These are phyloP conservation scores for Ceratocystiopsis sp. DNA, from an alignment of 2,329 filamentous ascomycete species.

Conservation along the genomic window DNA sequence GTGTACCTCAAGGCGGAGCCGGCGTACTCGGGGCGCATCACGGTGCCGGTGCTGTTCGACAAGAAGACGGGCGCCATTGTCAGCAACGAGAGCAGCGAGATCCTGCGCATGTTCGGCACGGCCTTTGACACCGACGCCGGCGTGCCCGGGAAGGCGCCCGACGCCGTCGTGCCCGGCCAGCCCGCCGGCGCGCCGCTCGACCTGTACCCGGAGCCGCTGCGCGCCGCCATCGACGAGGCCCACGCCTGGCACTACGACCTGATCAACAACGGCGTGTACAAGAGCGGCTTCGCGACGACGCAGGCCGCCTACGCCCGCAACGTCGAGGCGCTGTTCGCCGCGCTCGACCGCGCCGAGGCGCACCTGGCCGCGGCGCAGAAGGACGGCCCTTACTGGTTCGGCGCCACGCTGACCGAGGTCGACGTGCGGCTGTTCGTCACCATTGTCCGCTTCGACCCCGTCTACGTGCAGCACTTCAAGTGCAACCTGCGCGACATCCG, in stretches of 20 bases:
- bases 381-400: constrained; percentile 56
- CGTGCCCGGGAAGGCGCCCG: constrained; percentile 37
- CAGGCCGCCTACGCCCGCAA: constrained; percentile 69
- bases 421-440: constrained; percentile 65
- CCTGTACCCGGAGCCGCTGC: constrained; percentile 51
- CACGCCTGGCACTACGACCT: constrained; percentile 67
- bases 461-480: constrained; percentile 80
- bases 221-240: constrained; percentile 52
- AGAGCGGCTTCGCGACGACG: constrained; percentile 69
- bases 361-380: constrained; percentile 32
- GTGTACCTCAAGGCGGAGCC: constrained; percentile 63
- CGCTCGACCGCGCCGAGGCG: constrained; percentile 59
- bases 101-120: constrained; percentile 74
- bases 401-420: constrained; percentile 58
- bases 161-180: constrained; percentile 38
- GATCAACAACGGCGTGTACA: constrained; percentile 58
- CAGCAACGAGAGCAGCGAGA: constrained; percentile 84
- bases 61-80: constrained; percentile 61
- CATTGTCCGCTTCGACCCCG: constrained; percentile 55
- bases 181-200: constrained; percentile 40
- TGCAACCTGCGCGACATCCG: constrained; percentile 77
- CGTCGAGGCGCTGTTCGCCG: constrained; percentile 52
- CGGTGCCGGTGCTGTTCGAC: constrained; percentile 76
- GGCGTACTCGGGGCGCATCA: constrained; percentile 63
- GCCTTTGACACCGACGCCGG: constrained; percentile 68